A percentile compares a stretch with the other conserved stretches of the same genome.
Conservation (phyloP, 352 stramenopile genomes). For the Globisporangium spiculum region DNA sequence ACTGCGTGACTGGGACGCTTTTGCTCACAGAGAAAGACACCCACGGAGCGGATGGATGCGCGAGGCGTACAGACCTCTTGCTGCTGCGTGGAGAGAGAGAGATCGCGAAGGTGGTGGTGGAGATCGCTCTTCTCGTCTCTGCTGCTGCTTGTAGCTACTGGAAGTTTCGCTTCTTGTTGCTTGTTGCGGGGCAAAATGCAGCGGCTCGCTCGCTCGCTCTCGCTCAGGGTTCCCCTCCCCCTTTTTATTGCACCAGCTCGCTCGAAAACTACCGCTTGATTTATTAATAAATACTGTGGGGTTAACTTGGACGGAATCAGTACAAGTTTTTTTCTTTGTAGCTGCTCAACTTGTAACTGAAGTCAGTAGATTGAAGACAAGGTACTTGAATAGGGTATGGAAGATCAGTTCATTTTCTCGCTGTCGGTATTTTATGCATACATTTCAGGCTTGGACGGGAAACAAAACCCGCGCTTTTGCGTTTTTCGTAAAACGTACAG, state of each 20-base stretch:
- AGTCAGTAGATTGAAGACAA: background rate
- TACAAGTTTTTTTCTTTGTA: background rate
- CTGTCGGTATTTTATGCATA: background rate
- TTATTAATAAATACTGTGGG: background rate
- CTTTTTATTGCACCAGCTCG: background rate
- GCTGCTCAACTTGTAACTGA: background rate
- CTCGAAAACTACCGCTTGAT: background rate
- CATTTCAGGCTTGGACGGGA: background rate
- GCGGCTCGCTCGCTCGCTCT: background rate
- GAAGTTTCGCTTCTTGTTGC: background rate
- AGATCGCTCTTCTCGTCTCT: background rate
- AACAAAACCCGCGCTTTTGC: background rate
- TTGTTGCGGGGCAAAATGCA: background rate
- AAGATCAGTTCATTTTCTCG: background rate
- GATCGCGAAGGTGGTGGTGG: background rate
- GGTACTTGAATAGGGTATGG: background rate
- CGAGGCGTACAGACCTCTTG: background rate
- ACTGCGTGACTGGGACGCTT: background rate
- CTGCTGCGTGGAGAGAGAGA: background rate
- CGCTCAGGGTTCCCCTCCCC: background rate
- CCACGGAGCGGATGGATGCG: too few relatives aligned
- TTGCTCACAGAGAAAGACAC: background rate
- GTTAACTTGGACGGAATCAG: background rate
- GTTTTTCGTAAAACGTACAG: conserved; percentile 1
- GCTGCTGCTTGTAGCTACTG: background rate